phyloP scores from a whole-genome alignment of 192 early-diverging fungal species.

The Paraglomus brasilianum region DNA sequence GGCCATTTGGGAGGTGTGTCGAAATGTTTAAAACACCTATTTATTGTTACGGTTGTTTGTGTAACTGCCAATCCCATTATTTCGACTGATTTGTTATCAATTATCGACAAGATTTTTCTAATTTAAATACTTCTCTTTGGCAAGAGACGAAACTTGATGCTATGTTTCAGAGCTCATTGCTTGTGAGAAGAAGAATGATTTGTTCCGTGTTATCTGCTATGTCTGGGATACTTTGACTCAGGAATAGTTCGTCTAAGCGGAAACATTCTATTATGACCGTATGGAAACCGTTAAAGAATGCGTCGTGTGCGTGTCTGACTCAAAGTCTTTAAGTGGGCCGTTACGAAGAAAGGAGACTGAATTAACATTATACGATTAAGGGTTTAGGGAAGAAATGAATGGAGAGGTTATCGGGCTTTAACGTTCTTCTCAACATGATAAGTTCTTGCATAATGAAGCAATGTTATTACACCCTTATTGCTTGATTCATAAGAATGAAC shows the following conservation, averaged over 20 bases:
- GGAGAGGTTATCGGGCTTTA: too few relatives aligned
- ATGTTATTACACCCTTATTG: too few relatives aligned
- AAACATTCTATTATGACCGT: constrained; percentile 18
- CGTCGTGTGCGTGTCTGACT: too few relatives aligned
- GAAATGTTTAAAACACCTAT: background rate
- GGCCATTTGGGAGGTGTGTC: background rate
- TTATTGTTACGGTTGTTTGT: background rate
- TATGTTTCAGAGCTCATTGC: background rate
- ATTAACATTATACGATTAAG: too few relatives aligned
- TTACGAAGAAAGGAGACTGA: too few relatives aligned
- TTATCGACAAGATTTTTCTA: constrained; percentile 12
- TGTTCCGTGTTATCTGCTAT: constrained; percentile 27
- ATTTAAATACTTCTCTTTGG: constrained; percentile 24
- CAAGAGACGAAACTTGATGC: constrained; percentile 17
- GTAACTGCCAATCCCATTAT: constrained; percentile 17
- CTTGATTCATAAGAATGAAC: too few relatives aligned
- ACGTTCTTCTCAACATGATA: too few relatives aligned
- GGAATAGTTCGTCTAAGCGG: constrained; percentile 29
- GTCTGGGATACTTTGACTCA: background rate
- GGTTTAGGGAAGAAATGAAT: too few relatives aligned
- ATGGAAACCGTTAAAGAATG: too few relatives aligned
- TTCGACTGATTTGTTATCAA: background rate
- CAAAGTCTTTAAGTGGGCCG: too few relatives aligned
- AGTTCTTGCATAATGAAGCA: too few relatives aligned
- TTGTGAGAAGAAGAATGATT: constrained; percentile 25